A percentile compares a stretch with the other conserved stretches of the same genome.
These are phyloP conservation scores for Colletotrichum lindemuthianum DNA, from an alignment of 2,329 filamentous ascomycete species.

Conservation along the genomic window DNA sequence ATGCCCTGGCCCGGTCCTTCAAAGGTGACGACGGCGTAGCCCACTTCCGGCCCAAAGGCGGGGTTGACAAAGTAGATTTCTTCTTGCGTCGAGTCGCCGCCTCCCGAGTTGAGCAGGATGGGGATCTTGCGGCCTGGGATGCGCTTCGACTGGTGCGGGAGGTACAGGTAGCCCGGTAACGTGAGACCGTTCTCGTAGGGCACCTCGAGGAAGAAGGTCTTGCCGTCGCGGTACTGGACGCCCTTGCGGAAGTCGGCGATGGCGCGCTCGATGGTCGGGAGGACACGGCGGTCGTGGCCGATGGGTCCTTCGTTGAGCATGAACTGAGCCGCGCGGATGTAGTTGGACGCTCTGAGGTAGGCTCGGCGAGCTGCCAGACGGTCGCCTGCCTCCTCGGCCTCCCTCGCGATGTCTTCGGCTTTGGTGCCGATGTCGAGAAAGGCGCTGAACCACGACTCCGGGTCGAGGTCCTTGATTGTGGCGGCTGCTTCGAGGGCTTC, in stretches of 20 bases:
- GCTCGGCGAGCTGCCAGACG: constrained; percentile 44
- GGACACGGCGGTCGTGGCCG: constrained; percentile 42
- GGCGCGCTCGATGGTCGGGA: neutral
- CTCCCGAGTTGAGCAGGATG: constrained; percentile 47
- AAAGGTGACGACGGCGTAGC: constrained; percentile 56
- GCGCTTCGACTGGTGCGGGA: constrained; percentile 42
- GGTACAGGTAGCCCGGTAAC: constrained; percentile 50
- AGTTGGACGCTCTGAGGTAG: constrained; percentile 54
- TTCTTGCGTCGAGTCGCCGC: constrained; percentile 51
- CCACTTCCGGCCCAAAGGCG: constrained; percentile 41
- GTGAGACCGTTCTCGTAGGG: constrained; percentile 46
- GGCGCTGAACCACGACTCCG: constrained; percentile 51
- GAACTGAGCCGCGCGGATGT: constrained; percentile 49
- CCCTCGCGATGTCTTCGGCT: constrained; percentile 47
- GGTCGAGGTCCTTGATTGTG: constrained; percentile 50
- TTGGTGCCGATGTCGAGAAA: constrained; percentile 39
- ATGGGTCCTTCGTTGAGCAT: too few relatives aligned
- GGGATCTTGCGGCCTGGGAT: constrained; percentile 43
- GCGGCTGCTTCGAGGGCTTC: constrained; percentile 51
- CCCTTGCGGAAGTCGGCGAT: constrained; percentile 42
- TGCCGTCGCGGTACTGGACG: constrained; percentile 21
- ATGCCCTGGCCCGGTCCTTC: constrained; percentile 59
- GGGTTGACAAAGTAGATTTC: constrained; percentile 51
- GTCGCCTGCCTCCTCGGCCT: constrained; percentile 45
- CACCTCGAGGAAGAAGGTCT: constrained; percentile 39